These are phyloP conservation scores for Volvariella surrecta DNA, from an alignment of 1,284 basidiomycete genomes.

Conservation along the genomic window DNA sequence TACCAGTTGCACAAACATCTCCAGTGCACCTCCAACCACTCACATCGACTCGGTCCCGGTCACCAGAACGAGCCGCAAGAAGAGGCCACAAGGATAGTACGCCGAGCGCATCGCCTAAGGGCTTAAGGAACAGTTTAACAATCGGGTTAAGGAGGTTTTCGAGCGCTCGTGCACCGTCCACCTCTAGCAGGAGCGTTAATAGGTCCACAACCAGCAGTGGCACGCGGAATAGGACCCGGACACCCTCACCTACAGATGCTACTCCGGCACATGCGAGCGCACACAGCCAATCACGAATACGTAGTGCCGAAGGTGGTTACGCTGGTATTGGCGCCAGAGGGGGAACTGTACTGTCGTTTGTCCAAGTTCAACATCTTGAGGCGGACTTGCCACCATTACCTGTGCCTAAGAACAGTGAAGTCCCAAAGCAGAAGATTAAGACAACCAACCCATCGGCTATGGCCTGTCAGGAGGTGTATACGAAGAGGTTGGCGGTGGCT, in stretches of 20 bases:
- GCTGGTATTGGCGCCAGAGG: constrained; percentile 6
- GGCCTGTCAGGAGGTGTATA: constrained; percentile 61
- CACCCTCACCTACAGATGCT: constrained; percentile 30
- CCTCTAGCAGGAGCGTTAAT: constrained; percentile 17
- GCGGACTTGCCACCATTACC: too few species aligned
- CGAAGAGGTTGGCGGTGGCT: constrained; percentile 42
- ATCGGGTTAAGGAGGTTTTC: constrained; percentile 45
- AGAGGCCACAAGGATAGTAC: constrained; percentile 10
- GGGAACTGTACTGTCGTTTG: constrained; percentile 23
- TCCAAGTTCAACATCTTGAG: constrained; percentile 10
- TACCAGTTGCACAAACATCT: too few species aligned
- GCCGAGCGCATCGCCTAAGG: constrained; percentile 44
- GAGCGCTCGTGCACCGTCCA: constrained; percentile 47
- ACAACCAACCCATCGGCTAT: constrained; percentile 64
- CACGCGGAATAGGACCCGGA: constrained; percentile 29
- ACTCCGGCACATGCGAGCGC: not conserved
- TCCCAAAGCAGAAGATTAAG: constrained; percentile 29
- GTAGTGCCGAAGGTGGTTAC: not conserved
- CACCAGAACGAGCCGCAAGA: too few species aligned
- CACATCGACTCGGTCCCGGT: too few species aligned
- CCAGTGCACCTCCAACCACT: too few species aligned
- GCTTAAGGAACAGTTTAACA: constrained; percentile 33
- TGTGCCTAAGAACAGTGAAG: too few species aligned
- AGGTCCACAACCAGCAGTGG: constrained; percentile 16
- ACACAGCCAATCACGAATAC: not conserved